Evolutionary conservation across 805 yeast species (phyloP).

Genomic region (Maudiozyma serrabonitensis): DNA sequence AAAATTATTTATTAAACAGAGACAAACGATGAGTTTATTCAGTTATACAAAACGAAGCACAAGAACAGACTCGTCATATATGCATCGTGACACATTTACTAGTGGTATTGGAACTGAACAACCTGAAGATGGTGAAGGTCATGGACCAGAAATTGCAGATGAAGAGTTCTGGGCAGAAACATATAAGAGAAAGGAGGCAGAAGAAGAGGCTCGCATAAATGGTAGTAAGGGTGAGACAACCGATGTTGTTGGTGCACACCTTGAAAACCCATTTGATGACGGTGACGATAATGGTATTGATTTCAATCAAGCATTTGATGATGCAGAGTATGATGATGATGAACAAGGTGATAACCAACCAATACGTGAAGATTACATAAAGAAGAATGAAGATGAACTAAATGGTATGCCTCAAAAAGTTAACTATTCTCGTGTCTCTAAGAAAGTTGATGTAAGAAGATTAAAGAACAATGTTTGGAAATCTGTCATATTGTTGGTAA

Average conservation of each 20-base stretch:
- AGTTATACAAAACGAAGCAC: slow-evolving; percentile 7
- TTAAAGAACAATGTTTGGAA: slow-evolving; percentile 74
- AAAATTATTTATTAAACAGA: slow-evolving; percentile 60
- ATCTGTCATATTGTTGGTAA: slow-evolving; percentile 29
- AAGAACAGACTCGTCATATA: slow-evolving; percentile 3
- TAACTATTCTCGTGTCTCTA: slow-evolving; percentile 61
- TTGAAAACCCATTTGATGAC: slow-evolving; percentile 32
- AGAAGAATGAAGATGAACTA: not conserved
- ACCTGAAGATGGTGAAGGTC: slow-evolving; percentile 7
- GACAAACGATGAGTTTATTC: slow-evolving; percentile 32
- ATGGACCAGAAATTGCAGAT: slow-evolving; percentile 38
- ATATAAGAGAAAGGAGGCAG: slow-evolving; percentile 36
- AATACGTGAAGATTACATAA: slow-evolving; percentile 6
- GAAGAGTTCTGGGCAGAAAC: slow-evolving; percentile 66
- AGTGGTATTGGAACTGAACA: not conserved
- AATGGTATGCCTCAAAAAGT: slow-evolving; percentile 24
- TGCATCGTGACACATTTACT: not conserved
- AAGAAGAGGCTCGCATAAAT: slow-evolving; percentile 22
- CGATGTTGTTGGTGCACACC: slow-evolving; percentile 13
- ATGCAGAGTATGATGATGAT: slow-evolving; percentile 10
- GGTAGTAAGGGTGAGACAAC: slow-evolving; percentile 26
- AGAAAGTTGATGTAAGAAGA: slow-evolving; percentile 63
- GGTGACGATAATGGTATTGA: slow-evolving; percentile 27
- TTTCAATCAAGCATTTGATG: slow-evolving; percentile 29
- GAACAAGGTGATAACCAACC: slow-evolving; percentile 22